Conservation (phyloP, 129 eudicot genomes). For the Cynara cardunculus region DNA sequence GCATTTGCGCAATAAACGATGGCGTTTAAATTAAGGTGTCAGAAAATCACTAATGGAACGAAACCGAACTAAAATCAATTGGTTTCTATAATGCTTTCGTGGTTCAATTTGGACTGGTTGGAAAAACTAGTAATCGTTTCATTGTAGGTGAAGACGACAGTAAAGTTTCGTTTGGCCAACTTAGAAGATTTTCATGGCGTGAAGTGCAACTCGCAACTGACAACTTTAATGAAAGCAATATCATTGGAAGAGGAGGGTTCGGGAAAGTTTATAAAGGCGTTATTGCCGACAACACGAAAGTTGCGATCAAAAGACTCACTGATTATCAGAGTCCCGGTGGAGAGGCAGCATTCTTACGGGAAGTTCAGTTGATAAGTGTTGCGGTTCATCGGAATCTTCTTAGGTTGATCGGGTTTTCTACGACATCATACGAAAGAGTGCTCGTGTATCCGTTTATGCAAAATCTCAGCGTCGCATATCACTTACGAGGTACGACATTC, state of each 20-base stretch:
- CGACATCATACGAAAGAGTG: constrained; percentile 74
- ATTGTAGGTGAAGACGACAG: constrained; percentile 68
- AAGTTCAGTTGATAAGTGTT: constrained; percentile 84
- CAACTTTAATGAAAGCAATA: constrained; percentile 66
- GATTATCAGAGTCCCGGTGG: constrained; percentile 86
- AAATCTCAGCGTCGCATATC: constrained; percentile 83
- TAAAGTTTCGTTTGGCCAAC: constrained; percentile 75
- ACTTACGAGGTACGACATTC: constrained; percentile 58
- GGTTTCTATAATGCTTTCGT: no score
- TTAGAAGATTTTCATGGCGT: constrained; percentile 84
- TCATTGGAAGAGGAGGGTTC: constrained; percentile 91
- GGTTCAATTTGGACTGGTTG: not conserved
- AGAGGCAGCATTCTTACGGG: constrained; percentile 91
- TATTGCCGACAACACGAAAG: constrained; percentile 64
- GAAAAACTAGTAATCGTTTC: not conserved
- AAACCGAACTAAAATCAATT: no score
- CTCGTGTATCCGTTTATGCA: constrained; percentile 90
- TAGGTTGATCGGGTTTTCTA: constrained; percentile 68
- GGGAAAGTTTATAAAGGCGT: constrained; percentile 85
- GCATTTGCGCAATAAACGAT: not conserved
- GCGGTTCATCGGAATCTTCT: constrained; percentile 92
- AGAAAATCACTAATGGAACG: no score
- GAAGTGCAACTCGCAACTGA: constrained; percentile 86
- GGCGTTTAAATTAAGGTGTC: no score
- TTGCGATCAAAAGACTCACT: constrained; percentile 78